These are phyloP conservation scores for Elsinoe australis DNA, from an alignment of 2,329 filamentous ascomycete genomes.

Conservation along the genomic window DNA sequence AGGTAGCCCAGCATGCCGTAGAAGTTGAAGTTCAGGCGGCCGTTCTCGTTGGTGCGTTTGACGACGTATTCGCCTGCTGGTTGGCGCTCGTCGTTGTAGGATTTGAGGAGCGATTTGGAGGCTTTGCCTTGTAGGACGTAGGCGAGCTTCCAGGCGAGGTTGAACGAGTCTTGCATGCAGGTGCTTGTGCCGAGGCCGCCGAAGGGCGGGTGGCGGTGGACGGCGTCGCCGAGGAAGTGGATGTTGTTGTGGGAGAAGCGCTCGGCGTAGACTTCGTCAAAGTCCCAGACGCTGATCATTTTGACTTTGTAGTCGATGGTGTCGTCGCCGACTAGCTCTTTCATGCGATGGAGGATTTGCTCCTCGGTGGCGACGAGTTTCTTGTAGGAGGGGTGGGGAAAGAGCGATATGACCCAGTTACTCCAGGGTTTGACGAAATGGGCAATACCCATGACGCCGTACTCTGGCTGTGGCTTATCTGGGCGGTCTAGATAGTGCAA, in stretches of 20 bases:
- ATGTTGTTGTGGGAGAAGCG: constrained; percentile 45
- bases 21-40: constrained; percentile 44
- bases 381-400: constrained; percentile 37
- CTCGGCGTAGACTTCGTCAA: constrained; percentile 56
- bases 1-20: constrained; percentile 22
- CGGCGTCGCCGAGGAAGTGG: constrained; percentile 52
- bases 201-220: constrained; percentile 51
- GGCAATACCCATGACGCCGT: constrained; percentile 44
- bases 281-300: constrained; percentile 50
- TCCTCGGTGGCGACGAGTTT: constrained; percentile 38
- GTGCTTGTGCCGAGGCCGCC: constrained; percentile 54
- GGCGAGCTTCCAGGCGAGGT: constrained; percentile 34
- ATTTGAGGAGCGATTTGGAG: constrained; percentile 24
- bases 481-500: constrained; percentile 55
- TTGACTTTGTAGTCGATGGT: constrained; percentile 45
- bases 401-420: constrained; percentile 49
- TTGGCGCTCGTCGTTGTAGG: constrained; percentile 31
- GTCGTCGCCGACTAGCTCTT: constrained; percentile 50
- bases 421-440: constrained; percentile 58
- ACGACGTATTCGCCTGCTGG: constrained; percentile 44
- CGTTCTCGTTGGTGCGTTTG: constrained; percentile 48
- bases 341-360: constrained; percentile 42
- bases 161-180: constrained; percentile 37
- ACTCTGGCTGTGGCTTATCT: constrained; percentile 44
- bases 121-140: constrained; percentile 29